Evolutionary conservation across 73 alveolate genomes (phyloP).

Genomic region (Blepharisma japonicum): DNA sequence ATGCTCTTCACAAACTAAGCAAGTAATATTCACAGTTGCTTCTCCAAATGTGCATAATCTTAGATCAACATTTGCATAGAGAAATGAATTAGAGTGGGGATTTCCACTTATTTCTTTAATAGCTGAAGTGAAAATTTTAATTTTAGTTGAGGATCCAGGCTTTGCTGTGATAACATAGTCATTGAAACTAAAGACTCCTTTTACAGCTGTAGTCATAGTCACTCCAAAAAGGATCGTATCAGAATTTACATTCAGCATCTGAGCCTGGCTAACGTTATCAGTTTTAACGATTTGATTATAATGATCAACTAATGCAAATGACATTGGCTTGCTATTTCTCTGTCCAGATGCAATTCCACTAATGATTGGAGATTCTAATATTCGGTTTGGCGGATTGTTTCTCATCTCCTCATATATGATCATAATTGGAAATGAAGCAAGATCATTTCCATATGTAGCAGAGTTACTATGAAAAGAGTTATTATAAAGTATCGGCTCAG

Average conservation of each 20-base stretch:
- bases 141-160: too few species aligned
- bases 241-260: neutral
- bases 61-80: too few species aligned
- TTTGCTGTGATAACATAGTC: neutral
- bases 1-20: too few species aligned
- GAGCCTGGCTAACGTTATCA: neutral
- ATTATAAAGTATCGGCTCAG: neutral
- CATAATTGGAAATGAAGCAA: conserved; percentile 13
- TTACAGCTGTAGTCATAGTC: neutral
- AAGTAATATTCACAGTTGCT: too few species aligned
- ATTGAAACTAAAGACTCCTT: conserved; percentile 13
- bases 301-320: neutral
- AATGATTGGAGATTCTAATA: too few species aligned
- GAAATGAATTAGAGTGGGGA: too few species aligned
- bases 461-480: neutral
- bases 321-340: neutral
- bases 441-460: conserved; percentile 20
- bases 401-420: too few species aligned
- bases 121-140: too few species aligned
- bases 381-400: too few species aligned
- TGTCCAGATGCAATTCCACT: conserved; percentile 10
- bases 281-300: conserved; percentile 15
- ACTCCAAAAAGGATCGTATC: neutral
- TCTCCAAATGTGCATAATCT: too few species aligned
- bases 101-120: too few species aligned